Percentiles rank a stretch among this genome's conserved stretches.
phyloP scores from a whole-genome alignment of 257 asterid species.

The Primulina eburnea region DNA sequence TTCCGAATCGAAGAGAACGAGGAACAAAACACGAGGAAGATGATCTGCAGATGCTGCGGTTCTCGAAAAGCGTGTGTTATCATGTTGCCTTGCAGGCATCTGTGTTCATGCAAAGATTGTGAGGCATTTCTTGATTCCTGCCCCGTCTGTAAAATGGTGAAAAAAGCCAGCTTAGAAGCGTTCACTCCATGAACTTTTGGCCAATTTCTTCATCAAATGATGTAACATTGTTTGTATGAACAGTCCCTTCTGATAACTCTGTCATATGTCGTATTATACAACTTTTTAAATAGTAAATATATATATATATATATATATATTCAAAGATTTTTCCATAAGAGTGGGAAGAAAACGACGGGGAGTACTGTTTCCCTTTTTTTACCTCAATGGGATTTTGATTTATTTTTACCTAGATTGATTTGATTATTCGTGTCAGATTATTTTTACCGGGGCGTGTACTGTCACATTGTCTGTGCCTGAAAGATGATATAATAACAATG shows the following conservation, averaged over 20 bases:
- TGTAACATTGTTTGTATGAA: neutral
- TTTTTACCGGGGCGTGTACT: too few relatives aligned
- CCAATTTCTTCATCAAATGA: neutral
- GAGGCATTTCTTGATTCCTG: slow-evolving; percentile 56
- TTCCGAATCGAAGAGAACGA: slow-evolving; percentile 20
- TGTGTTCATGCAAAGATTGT: slow-evolving; percentile 62
- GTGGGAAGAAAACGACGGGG: neutral
- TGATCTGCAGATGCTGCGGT: slow-evolving; percentile 55
- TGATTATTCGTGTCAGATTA: neutral
- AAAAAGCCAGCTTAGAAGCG: slow-evolving; percentile 59
- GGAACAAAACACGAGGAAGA: slow-evolving; percentile 20
- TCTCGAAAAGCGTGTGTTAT: slow-evolving; percentile 50
- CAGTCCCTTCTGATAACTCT: too few relatives aligned
- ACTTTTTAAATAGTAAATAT: too few relatives aligned
- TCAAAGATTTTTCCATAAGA: neutral
- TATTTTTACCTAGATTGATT: neutral
- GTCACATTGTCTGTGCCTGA: neutral
- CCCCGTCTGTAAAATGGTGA: slow-evolving; percentile 58
- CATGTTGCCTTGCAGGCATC: slow-evolving; percentile 78
- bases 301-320: too few relatives aligned
- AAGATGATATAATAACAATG: too few relatives aligned
- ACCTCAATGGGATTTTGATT: too few relatives aligned
- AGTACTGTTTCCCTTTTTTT: neutral
- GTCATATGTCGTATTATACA: too few relatives aligned
- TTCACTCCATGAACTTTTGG: slow-evolving; percentile 4